Evolutionary conservation across 176 grass and related monocot genomes (phyloP).

Genomic region (Oryza brachyantha): DNA sequence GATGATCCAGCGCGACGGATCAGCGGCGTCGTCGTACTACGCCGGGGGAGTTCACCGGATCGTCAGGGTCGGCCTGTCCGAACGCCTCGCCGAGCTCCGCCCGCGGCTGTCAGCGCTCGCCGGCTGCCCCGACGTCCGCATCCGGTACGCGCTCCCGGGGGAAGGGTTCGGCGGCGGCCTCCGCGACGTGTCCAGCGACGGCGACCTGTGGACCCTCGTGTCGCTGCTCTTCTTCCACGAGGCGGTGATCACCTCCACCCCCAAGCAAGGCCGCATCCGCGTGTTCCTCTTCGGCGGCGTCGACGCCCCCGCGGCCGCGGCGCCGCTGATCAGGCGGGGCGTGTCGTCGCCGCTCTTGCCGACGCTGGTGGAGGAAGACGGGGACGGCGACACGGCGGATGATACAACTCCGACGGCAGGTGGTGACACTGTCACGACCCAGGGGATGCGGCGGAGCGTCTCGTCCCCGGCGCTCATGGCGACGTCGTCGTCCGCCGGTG

Average conservation of each 20-base stretch:
- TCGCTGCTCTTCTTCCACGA: neutral
- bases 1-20: neutral
- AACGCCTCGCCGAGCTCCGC: neutral
- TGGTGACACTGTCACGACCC: too few relatives aligned
- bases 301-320: neutral
- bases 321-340: too few relatives aligned
- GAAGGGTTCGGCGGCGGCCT: neutral
- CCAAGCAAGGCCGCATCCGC: neutral
- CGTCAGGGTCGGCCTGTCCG: neutral
- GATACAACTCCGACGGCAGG: too few relatives aligned
- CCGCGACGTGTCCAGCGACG: neutral
- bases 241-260: neutral
- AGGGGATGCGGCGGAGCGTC: neutral
- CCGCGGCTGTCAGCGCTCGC: neutral
- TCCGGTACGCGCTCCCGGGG: neutral
- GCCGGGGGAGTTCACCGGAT: neutral
- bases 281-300: neutral
- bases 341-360: neutral
- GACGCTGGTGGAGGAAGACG: neutral
- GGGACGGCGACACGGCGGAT: neutral
- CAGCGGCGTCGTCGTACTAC: neutral
- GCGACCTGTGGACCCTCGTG: constrained; percentile 1
- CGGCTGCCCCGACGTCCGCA: neutral
- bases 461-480: neutral
- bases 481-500: neutral